Conservation (phyloP, 2,329 filamentous ascomycete genomes). For the Chaetomiaceae sp. region DNA sequence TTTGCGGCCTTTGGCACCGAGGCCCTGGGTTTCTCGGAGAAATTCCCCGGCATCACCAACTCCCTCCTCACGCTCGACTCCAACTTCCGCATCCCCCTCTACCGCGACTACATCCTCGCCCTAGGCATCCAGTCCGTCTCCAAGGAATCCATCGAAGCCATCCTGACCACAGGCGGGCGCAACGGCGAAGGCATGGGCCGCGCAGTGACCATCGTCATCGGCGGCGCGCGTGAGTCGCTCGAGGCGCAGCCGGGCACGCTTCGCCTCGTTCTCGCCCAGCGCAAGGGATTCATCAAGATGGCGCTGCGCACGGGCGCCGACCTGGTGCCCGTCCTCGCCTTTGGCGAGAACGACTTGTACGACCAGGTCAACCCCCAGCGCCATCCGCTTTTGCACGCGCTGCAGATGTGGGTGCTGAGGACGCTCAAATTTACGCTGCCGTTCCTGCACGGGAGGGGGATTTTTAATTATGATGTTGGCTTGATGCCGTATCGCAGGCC, state of each 20-base stretch:
- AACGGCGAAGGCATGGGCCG: slow-evolving; percentile 84
- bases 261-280: slow-evolving; percentile 72
- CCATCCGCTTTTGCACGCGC: slow-evolving; percentile 73
- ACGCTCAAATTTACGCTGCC: slow-evolving; percentile 89
- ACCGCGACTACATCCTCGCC: slow-evolving; percentile 87
- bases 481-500: slow-evolving; percentile 88
- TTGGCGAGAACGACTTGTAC: slow-evolving; percentile 95
- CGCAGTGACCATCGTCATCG: slow-evolving; percentile 94
- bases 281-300: slow-evolving; percentile 92
- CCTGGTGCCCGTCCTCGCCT: slow-evolving; percentile 84
- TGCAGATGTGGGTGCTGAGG: slow-evolving; percentile 81
- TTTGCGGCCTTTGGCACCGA: slow-evolving; percentile 90
- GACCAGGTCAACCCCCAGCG: slow-evolving; percentile 75
- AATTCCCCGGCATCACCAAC: slow-evolving; percentile 95
- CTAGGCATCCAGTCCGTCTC: slow-evolving; percentile 87
- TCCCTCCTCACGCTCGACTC: slow-evolving; percentile 89
- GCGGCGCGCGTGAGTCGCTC: slow-evolving; percentile 86
- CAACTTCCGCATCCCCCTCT: slow-evolving; percentile 91
- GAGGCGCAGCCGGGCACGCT: slow-evolving; percentile 77
- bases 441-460: slow-evolving; percentile 80
- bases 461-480: slow-evolving; percentile 97
- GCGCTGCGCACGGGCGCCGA: slow-evolving; percentile 90
- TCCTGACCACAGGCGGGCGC: slow-evolving; percentile 72
- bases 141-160: slow-evolving; percentile 84
- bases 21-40: slow-evolving; percentile 75